Evolutionary conservation across 2,329 filamentous ascomycete species (phyloP).

Genomic region (Diaporthe destruens): DNA sequence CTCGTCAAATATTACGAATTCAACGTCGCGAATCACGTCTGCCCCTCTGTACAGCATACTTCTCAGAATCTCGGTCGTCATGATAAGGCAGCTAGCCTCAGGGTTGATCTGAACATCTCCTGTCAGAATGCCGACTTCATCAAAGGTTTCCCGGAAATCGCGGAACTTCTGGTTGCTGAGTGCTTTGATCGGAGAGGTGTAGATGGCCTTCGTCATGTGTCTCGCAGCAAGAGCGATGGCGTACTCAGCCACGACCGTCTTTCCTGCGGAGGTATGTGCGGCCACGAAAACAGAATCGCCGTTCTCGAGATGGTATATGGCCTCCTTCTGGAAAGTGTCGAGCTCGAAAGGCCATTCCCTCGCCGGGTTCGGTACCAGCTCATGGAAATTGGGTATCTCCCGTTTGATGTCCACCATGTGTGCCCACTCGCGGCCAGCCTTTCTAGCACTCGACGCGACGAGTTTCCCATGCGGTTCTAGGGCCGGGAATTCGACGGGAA

Average conservation of each 20-base stretch:
- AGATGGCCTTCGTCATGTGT: slow-evolving; percentile 99
- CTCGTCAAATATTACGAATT: slow-evolving; percentile 99
- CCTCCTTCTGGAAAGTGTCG: slow-evolving; percentile 98
- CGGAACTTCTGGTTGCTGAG: slow-evolving; percentile 99
- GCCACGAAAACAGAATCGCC: slow-evolving; percentile 98
- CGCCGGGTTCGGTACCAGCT: slow-evolving; percentile 96
- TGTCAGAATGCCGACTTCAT: slow-evolving; percentile 96
- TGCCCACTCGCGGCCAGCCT: slow-evolving; percentile 89
- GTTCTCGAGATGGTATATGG: slow-evolving; percentile 95
- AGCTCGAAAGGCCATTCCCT: slow-evolving; percentile 96
- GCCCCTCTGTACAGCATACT: slow-evolving; percentile 99
- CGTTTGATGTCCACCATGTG: slow-evolving; percentile 98
- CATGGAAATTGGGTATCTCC: slow-evolving; percentile 92
- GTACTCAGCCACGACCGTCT: slow-evolving; percentile 98
- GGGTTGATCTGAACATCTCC: slow-evolving; percentile 98
- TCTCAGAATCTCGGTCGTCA: slow-evolving; percentile 97
- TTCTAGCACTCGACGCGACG: slow-evolving; percentile 77
- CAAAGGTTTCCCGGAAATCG: slow-evolving; percentile 90
- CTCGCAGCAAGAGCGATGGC: slow-evolving; percentile 96
- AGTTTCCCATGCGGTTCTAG: slow-evolving; percentile 86
- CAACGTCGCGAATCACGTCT: slow-evolving; percentile 95
- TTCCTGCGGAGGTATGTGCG: slow-evolving; percentile 96
- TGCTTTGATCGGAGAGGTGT: slow-evolving; percentile 98
- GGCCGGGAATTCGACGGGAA: slow-evolving; percentile 94
- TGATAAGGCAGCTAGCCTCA: slow-evolving; percentile 97